Evolutionary conservation across 768 basidiomycete species (phyloP), one percentile per base, ranked within the genome.

Genomic region (Hysterangium stoloniferum): DNA sequence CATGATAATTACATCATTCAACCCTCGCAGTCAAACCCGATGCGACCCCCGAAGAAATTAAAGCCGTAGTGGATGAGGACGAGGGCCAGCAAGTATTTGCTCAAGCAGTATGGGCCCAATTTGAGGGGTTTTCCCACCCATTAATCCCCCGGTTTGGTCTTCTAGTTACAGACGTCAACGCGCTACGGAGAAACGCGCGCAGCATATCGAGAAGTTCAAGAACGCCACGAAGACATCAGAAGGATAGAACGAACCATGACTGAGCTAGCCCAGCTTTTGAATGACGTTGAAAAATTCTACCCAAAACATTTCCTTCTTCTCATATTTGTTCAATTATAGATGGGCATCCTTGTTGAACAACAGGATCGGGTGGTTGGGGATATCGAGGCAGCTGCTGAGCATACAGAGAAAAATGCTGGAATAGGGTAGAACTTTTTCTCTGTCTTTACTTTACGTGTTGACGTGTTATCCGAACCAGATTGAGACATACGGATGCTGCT

Each of bases 1-100:
- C 7, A 13, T 55, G 22, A 15, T 13, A 38, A 4, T 27, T 8
- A 13, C 20, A 25, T 9, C 36, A 17, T 37, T 25, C 32, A 20
- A 38, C 32, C 40, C 32, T 29, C 28, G 2, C 52, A 88, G 90
- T 91, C 40, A 93, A 94, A 65, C 88, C 89, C 2, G 79, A 90
- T 58, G 92, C 92, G 17, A 81, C 88, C 25, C 76, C 78, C 9
- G 83, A 90, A 52, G 90, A 95, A 61, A 71, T 95, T 31, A 70
- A 76, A 52, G 82, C 86, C 13, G 79, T 81, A 31, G 80, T 85
- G 2, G 73, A 85, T 45, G 79, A 84, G 55, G 79, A 87, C 38
- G 76, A 75, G 45, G 84, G 78, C 25, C 66, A 72, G 24, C 83
- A 88, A 61, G 80, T 93, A 37, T 95, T 95, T 68, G 76, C 81